phyloP scores from a whole-genome alignment of 2,329 filamentous ascomycete species.

The Scytalidium lignicola region DNA sequence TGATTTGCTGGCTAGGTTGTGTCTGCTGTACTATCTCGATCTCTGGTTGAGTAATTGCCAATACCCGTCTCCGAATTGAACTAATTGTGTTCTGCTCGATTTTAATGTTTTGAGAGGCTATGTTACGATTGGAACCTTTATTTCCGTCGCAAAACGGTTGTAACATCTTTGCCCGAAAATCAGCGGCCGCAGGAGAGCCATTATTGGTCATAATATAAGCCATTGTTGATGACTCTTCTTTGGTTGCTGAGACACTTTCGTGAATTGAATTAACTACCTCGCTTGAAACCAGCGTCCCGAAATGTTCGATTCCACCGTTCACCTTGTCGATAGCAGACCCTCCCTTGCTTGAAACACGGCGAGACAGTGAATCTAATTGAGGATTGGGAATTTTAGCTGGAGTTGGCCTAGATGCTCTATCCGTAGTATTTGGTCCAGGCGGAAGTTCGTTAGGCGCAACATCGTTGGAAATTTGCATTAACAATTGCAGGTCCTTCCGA shows the following conservation, averaged over 20 bases:
- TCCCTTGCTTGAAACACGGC: neutral
- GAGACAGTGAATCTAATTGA: neutral
- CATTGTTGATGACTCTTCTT: neutral
- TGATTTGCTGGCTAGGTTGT: neutral
- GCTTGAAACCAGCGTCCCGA: neutral
- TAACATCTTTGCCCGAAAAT: neutral
- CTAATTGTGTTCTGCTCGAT: neutral
- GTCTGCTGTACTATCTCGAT: neutral
- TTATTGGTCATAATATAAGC: neutral
- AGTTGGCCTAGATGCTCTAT: neutral
- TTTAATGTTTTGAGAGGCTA: neutral
- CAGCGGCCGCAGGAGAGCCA: neutral
- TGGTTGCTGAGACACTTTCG: neutral
- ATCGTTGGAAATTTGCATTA: neutral
- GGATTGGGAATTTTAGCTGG: neutral
- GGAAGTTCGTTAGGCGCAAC: neutral
- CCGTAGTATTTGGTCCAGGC: neutral
- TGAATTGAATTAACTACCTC: neutral
- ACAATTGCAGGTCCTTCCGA: too few relatives aligned
- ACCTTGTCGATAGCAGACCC: too few relatives aligned
- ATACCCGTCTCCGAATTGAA: neutral
- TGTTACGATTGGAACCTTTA: neutral
- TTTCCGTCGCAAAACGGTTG: neutral
- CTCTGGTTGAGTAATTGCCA: neutral
- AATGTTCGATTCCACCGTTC: too few relatives aligned